Percentiles rank a stretch among this genome's conserved stretches.
phyloP scores from a whole-genome alignment of 23 red algal species.

The Gracilaria domingensis region DNA sequence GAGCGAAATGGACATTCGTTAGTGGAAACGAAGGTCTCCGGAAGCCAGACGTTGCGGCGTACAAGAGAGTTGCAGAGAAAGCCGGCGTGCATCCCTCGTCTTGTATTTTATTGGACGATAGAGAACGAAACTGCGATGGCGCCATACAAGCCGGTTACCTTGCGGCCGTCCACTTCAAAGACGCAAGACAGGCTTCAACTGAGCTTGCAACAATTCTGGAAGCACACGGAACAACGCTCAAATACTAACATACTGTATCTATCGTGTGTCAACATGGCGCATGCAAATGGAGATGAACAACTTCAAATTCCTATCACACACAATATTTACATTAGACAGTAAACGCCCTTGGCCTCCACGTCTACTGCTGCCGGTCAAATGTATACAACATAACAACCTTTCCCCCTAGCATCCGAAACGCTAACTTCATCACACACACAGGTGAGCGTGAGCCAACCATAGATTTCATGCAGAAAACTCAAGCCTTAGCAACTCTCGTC shows the following conservation, averaged over 20 bases:
- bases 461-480: slow-evolving; percentile 19
- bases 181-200: slow-evolving; percentile 37
- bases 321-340: slow-evolving; percentile 45
- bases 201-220: slow-evolving; percentile 42
- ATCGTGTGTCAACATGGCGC: neutral
- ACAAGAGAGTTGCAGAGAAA: slow-evolving; percentile 43
- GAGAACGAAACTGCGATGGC: slow-evolving; percentile 76
- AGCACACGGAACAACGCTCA: neutral
- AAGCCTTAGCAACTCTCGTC: slow-evolving; percentile 16
- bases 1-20: slow-evolving; percentile 84
- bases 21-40: slow-evolving; percentile 85
- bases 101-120: slow-evolving; percentile 92
- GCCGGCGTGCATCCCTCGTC: slow-evolving; percentile 43
- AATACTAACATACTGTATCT: neutral
- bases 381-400: slow-evolving; percentile 30
- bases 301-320: slow-evolving; percentile 19
- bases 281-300: neutral
- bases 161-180: slow-evolving; percentile 58
- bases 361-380: neutral
- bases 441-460: neutral
- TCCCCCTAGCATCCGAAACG: slow-evolving; percentile 18
- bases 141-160: slow-evolving; percentile 76
- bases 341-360: slow-evolving; percentile 1
- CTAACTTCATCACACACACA: neutral
- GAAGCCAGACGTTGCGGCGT: slow-evolving; percentile 83